Conservation (phyloP, 768 basidiomycete genomes). For the Termitomyces sp. region DNA sequence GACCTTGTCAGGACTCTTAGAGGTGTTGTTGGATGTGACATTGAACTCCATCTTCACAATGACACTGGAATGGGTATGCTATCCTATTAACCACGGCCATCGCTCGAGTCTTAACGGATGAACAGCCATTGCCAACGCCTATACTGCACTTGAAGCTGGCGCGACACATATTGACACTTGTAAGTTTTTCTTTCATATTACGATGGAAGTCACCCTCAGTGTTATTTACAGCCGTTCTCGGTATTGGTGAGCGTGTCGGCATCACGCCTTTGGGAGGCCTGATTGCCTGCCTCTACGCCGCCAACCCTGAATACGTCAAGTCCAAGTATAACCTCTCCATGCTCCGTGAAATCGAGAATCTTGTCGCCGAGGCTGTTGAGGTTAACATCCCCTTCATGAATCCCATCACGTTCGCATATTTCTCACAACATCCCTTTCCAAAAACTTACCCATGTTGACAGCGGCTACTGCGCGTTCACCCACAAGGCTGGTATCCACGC, state of each 20-base stretch:
- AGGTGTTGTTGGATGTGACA: constrained; percentile 96
- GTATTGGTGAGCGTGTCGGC: constrained; percentile 98
- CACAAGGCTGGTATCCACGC: constrained; percentile 99
- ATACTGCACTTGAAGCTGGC: constrained; percentile 96
- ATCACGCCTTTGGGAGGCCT: constrained; percentile 98
- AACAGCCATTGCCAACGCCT: constrained; percentile 94
- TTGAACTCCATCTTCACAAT: constrained; percentile 97
- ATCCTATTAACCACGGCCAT: neutral
- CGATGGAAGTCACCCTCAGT: neutral
- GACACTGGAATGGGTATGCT: constrained; percentile 91
- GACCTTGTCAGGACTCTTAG: constrained; percentile 95
- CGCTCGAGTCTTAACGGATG: neutral
- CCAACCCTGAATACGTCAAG: constrained; percentile 99
- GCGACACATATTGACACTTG: constrained; percentile 99
- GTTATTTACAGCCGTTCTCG: constrained; percentile 70
- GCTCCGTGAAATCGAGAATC: constrained; percentile 98
- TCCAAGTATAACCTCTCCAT: constrained; percentile 96
- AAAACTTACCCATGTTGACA: constrained; percentile 27
- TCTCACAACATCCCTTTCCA: neutral
- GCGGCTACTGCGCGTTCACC: constrained; percentile 99
- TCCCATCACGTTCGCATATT: constrained; percentile 70
- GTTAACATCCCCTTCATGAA: constrained; percentile 98
- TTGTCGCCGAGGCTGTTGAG: constrained; percentile 98
- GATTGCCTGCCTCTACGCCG: constrained; percentile 94
- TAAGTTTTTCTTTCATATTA: constrained; percentile 29